Evolutionary conservation across 768 basidiomycete species (phyloP).

Genomic region (Calocybe gangraenosa): DNA sequence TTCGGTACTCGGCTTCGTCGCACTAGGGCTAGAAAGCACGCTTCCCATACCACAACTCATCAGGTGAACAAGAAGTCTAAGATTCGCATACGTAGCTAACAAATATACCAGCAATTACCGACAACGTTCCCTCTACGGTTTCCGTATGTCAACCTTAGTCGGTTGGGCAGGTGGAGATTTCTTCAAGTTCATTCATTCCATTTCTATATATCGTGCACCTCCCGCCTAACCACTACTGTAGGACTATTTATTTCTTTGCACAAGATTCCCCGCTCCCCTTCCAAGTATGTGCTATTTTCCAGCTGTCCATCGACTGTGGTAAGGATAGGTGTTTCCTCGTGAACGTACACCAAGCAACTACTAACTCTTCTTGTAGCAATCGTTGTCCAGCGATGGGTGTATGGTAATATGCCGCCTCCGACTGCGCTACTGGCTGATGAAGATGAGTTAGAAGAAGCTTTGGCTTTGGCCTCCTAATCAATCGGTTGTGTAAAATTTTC

Average conservation of each 20-base stretch:
- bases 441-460: slow-evolving; percentile 72
- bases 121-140: slow-evolving; percentile 78
- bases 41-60: slow-evolving; percentile 83
- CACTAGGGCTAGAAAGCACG: slow-evolving; percentile 80
- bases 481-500: background rate
- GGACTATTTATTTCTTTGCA: slow-evolving; percentile 77
- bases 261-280: slow-evolving; percentile 74
- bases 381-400: slow-evolving; percentile 65
- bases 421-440: slow-evolving; percentile 48
- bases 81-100: slow-evolving; percentile 4
- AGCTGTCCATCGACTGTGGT: slow-evolving; percentile 77
- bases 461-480: slow-evolving; percentile 43
- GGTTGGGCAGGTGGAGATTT: slow-evolving; percentile 84
- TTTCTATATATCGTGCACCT: slow-evolving; percentile 2
- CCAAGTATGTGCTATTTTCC: slow-evolving; percentile 80
- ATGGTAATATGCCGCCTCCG: slow-evolving; percentile 66
- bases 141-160: slow-evolving; percentile 74
- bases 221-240: slow-evolving; percentile 22
- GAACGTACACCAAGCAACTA: background rate
- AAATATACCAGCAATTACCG: slow-evolving; percentile 59
- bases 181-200: slow-evolving; percentile 57
- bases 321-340: slow-evolving; percentile 24
- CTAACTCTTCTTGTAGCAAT: slow-evolving; percentile 46
- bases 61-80: slow-evolving; percentile 40
- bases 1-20: slow-evolving; percentile 65